Evolutionary conservation across 192 early-diverging fungal species (phyloP).

Genomic region (Umbelopsis vinacea): DNA sequence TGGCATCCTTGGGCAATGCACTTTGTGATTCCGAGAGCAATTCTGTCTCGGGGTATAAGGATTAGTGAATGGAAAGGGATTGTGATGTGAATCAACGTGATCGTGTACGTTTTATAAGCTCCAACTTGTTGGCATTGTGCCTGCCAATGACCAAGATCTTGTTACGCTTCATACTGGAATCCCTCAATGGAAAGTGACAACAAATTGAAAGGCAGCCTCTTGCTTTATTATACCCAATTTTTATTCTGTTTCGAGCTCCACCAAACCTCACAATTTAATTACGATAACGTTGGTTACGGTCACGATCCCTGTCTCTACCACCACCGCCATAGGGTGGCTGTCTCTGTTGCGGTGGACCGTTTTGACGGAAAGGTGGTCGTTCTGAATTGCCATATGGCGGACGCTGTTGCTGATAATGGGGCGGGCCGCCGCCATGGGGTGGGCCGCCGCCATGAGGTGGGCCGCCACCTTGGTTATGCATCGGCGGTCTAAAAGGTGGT

Average conservation of each 20-base stretch:
- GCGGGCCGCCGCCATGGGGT: too few relatives aligned
- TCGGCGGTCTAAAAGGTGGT: conserved; percentile 12
- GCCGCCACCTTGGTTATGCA: neutral
- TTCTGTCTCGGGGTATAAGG: neutral
- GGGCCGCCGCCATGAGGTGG: neutral
- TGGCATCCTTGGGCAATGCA: conserved; percentile 8
- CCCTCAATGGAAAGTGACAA: neutral
- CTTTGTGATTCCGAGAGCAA: conserved; percentile 13
- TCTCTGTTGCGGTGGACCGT: conserved; percentile 8
- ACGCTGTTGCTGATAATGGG: conserved; percentile 24
- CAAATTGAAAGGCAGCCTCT: neutral
- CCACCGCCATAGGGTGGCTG: conserved; percentile 1
- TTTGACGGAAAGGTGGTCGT: conserved; percentile 12
- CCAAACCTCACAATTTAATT: conserved; percentile 2
- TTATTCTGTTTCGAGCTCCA: neutral
- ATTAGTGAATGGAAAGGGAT: conserved; percentile 11
- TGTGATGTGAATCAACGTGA: neutral
- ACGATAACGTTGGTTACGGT: conserved; percentile 14
- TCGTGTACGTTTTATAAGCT: conserved; percentile 55
- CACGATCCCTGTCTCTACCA: neutral
- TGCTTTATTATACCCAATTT: neutral
- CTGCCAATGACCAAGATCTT: conserved; percentile 64
- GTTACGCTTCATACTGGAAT: conserved; percentile 42
- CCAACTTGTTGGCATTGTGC: conserved; percentile 51
- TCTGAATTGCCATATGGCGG: conserved; percentile 15